Percentiles rank a stretch among this genome's conserved stretches.
phyloP scores from a whole-genome alignment of 139 green algal species.

The Tetradesmus lagerheimii region DNA sequence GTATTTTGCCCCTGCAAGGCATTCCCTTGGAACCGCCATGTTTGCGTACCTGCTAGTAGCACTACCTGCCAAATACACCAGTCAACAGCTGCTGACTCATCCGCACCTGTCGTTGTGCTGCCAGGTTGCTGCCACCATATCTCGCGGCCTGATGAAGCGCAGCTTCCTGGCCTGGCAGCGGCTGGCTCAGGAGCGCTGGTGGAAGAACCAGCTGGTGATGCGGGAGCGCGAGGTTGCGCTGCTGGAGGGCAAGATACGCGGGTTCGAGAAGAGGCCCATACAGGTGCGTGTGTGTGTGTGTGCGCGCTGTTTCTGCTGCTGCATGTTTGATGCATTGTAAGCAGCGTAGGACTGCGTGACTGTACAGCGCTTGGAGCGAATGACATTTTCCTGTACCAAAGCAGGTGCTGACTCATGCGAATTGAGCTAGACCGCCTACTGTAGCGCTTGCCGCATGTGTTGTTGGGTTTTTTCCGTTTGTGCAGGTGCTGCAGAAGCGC shows the following conservation, averaged over 20 bases:
- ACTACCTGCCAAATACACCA: not conserved
- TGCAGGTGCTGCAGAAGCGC: conserved; percentile 34
- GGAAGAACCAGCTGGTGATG: conserved; percentile 78
- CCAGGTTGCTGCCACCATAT: conserved; percentile 67
- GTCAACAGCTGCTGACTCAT: too few relatives aligned
- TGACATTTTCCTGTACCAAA: too few relatives aligned
- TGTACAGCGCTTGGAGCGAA: too few relatives aligned
- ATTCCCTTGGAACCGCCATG: too few relatives aligned
- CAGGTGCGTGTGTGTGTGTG: conserved; percentile 22
- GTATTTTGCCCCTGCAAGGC: too few relatives aligned
- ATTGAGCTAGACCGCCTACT: too few relatives aligned
- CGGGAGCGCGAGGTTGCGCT: conserved; percentile 66
- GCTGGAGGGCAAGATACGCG: conserved; percentile 63
- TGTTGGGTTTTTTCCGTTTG: not conserved
- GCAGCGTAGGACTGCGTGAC: too few relatives aligned
- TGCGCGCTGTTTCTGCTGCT: too few relatives aligned
- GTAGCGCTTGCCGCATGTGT: too few relatives aligned
- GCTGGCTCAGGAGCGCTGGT: conserved; percentile 69
- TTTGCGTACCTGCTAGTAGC: not conserved
- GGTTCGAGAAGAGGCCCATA: conserved; percentile 72
- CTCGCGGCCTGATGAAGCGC: conserved; percentile 65
- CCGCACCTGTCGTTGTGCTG: not conserved
- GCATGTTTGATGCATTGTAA: not conserved
- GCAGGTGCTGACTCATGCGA: too few relatives aligned
- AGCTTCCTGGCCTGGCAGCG: conserved; percentile 71